Conservation (phyloP, 441 rosid genomes). For the Populus trichocarpa region DNA sequence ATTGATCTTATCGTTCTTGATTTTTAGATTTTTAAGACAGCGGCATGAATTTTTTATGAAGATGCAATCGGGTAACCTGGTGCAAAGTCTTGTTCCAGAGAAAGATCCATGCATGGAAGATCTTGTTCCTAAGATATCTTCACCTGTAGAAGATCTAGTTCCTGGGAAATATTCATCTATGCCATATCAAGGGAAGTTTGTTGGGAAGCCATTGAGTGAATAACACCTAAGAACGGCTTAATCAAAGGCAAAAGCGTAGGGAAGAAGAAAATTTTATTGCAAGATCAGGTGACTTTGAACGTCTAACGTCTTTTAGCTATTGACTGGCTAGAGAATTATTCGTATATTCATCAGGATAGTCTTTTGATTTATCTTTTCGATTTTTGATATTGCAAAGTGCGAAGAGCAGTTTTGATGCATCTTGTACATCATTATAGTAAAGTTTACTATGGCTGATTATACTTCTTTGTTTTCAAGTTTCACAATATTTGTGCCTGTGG, state of each 20-base stretch:
- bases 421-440: neutral
- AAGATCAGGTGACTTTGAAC: slow-evolving; percentile 29
- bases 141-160: slow-evolving; percentile 22
- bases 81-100: too few relatives aligned
- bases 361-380: neutral
- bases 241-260: slow-evolving; percentile 28
- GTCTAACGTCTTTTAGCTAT: neutral
- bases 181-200: slow-evolving; percentile 8
- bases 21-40: slow-evolving; percentile 40
- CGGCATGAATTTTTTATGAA: slow-evolving; percentile 29
- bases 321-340: neutral
- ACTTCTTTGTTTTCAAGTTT: neutral
- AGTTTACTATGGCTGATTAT: neutral
- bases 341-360: neutral
- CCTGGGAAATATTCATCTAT: slow-evolving; percentile 6
- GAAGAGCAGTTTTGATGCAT: neutral
- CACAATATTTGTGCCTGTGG: neutral
- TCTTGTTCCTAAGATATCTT: neutral
- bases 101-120: too few relatives aligned
- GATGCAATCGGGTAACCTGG: slow-evolving; percentile 15
- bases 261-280: slow-evolving; percentile 41
- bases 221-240: slow-evolving; percentile 18
- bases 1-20: neutral
- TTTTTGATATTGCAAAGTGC: neutral
- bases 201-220: slow-evolving; percentile 7